Base-by-base conservation (phyloP, 352 stramenopile species). In the Phytophthora megakarya region DNA sequence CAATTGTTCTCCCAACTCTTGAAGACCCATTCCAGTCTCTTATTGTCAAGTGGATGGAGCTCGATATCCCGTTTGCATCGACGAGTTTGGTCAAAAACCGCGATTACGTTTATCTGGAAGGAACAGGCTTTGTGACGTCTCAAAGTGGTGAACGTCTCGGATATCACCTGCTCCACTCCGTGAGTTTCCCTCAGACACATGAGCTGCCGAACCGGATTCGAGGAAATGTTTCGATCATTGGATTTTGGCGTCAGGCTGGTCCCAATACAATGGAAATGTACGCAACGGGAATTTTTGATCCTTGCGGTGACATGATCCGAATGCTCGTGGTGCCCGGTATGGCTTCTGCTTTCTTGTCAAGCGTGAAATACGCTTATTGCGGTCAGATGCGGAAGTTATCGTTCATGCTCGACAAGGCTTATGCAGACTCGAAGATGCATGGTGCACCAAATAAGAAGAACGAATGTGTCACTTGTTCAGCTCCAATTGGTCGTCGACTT, bases 141-240 rank as follows among this genome's bases (percentile, higher is more conserved):
- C n/a, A 52, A 0, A 73, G n/a, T 4, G 72, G 69, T 6, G 75
- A 83, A 13, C 56, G 66, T 12, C 21, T 79, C 3, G 72, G 69
- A 2, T 83, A 70, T 35, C 64, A 79, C 37, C 10, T 83, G 7
- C 37, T 81, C 3, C 75, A 83, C 49, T 83, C 75, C 5, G 63
- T 80, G 35, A 55, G 55, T 39, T 72, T 72, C 15, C 42, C 64
- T 3, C 61, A 65, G 21, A 75, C 56, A 2, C 67, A 70, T 2
- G 46, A 67, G 4, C 16, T 75, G 4, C 63, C 63, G 19, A 67
- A 65, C 37, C 67, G 73, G 28, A 58, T 76, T 18, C 72, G 75
- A 3, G 75, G 59, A 5, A 76, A 81, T 22, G 55, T 61, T 10
- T 76, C 70, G 0, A 64, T 71, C 28, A 71, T 75, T n/a, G 64